phyloP scores from a whole-genome alignment of 495 filamentous ascomycete genomes.

The Penicillium fimorum region DNA sequence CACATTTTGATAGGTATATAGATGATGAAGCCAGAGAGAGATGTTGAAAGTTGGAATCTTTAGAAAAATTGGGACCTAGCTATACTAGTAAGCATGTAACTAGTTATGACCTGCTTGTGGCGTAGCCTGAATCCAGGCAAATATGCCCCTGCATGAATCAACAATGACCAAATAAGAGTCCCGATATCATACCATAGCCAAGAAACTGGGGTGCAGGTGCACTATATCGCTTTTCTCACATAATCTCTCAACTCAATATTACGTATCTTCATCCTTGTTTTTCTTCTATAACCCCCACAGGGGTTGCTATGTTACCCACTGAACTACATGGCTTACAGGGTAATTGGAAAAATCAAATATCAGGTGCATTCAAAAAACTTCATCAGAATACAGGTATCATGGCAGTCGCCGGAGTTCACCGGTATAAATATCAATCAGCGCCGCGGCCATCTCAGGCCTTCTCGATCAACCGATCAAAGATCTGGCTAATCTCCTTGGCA shows the following conservation, averaged over 20 bases:
- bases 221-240: background rate
- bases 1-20: too few species aligned
- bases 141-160: background rate
- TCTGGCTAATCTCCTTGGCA: constrained; percentile 59
- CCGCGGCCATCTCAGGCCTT: constrained; percentile 22
- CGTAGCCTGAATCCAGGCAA: background rate
- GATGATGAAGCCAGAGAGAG: too few species aligned
- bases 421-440: background rate
- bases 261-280: background rate
- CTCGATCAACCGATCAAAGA: constrained; percentile 54
- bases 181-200: background rate
- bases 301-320: background rate
- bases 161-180: background rate
- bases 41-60: too few species aligned
- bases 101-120: too few species aligned
- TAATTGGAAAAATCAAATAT: background rate
- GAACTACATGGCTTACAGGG: background rate
- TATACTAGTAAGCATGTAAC: too few species aligned
- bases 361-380: constrained; percentile 1
- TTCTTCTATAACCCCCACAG: background rate
- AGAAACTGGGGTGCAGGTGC: background rate
- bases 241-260: background rate
- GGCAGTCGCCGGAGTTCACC: background rate
- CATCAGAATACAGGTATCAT: background rate
- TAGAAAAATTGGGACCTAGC: too few species aligned